Conservation (phyloP, 352 stramenopile species). For the Phytophthora hibernalis region DNA sequence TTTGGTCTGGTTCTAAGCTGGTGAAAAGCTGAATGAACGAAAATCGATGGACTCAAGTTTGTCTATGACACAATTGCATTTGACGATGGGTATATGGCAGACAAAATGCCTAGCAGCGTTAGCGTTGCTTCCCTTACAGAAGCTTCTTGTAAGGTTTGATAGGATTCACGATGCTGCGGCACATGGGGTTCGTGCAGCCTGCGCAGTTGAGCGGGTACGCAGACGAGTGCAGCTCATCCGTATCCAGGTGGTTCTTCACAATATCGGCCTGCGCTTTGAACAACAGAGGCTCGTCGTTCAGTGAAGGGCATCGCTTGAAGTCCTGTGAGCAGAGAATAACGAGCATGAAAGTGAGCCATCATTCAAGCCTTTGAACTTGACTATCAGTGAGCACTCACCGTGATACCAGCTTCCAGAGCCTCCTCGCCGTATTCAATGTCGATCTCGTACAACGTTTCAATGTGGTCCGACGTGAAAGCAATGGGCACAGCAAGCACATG, state of each 20-base stretch:
- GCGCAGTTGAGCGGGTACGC: constrained; percentile 90
- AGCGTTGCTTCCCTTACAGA: constrained; percentile 26
- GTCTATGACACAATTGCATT: constrained; percentile 26
- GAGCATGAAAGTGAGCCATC: neutral
- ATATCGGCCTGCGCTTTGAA: constrained; percentile 98
- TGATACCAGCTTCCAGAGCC: constrained; percentile 94
- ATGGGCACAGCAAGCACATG: constrained; percentile 98
- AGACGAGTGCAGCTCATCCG: constrained; percentile 71
- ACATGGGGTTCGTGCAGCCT: constrained; percentile 84
- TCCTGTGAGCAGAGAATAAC: constrained; percentile 46
- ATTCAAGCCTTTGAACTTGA: neutral
- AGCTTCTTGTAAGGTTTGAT: constrained; percentile 78
- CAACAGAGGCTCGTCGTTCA: constrained; percentile 96
- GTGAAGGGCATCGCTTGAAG: constrained; percentile 95
- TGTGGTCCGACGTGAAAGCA: constrained; percentile 99
- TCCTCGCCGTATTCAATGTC: constrained; percentile 99
- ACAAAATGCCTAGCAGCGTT: constrained; percentile 2
- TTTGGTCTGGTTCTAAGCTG: neutral
- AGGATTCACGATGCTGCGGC: constrained; percentile 86
- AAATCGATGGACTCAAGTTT: constrained; percentile 18
- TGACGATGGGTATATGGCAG: neutral
- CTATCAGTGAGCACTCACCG: constrained; percentile 40
- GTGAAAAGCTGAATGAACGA: constrained; percentile 5
- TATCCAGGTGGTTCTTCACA: constrained; percentile 94
- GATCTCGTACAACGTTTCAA: constrained; percentile 99